Conservation (phyloP, 306 rosid genomes). For the Fagus crenata region DNA sequence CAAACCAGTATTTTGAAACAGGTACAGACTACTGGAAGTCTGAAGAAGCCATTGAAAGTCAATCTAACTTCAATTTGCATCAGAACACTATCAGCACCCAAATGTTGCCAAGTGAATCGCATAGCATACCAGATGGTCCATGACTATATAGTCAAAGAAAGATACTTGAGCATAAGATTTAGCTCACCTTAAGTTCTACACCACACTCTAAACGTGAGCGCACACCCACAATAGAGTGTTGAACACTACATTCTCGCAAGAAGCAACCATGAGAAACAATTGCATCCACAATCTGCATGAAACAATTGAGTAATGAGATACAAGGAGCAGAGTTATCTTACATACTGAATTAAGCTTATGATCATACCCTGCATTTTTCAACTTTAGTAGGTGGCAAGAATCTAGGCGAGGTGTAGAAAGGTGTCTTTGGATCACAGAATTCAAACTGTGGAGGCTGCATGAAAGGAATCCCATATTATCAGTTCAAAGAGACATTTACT, state of each 20-base stretch:
- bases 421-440: conserved; percentile 92
- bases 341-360: conserved; percentile 18
- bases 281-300: conserved; percentile 75
- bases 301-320: conserved; percentile 17
- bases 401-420: conserved; percentile 95
- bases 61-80: neutral
- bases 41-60: neutral
- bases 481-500: conserved; percentile 23
- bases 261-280: conserved; percentile 96
- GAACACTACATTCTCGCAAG: conserved; percentile 79
- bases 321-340: conserved; percentile 19
- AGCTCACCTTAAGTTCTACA: conserved; percentile 70
- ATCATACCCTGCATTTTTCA: conserved; percentile 88
- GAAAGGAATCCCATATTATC: conserved; percentile 17
- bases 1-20: too few relatives aligned
- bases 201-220: conserved; percentile 88
- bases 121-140: neutral
- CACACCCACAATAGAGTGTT: conserved; percentile 89
- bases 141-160: neutral
- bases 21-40: too few relatives aligned
- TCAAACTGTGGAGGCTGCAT: conserved; percentile 81
- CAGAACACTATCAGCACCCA: neutral
- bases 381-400: conserved; percentile 97
- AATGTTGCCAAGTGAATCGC: neutral
- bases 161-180: neutral